Base-by-base conservation (phyloP, 176 grass and related monocot genomes). In the Melocanna baccifera region DNA sequence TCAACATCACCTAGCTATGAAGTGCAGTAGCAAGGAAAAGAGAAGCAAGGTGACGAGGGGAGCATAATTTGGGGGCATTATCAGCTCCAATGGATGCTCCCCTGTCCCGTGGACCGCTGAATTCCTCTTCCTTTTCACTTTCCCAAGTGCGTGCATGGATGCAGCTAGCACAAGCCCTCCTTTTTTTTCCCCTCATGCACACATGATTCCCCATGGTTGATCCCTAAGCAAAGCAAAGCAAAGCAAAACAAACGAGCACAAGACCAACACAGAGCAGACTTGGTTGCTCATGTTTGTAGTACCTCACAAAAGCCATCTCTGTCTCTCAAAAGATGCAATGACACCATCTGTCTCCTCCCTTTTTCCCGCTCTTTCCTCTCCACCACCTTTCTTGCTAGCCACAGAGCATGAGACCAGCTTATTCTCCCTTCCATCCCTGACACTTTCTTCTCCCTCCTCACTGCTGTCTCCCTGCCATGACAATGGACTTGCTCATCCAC, bases 401-500 rank as follows among this genome's bases (percentile, higher is more conserved):
- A 55, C 73, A 47, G 23, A 37, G 46, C 78, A 68, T 42, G 19
- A 41, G 55, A 56, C 45, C 75, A 69, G 51, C 69, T 55, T 63
- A 58, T 61, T 67, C 41, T 69, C 48, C 10, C 30, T 13, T 0
- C 16, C 37, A 12, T 12, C 79, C 16, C 28, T 64, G 58, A 20
- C 48, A 23, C 4, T 69, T 32, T 26, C 23, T 25, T 18, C 58
- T 87, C 50, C 62, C 52, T 29, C 15, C 3, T 64, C 80, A 61
- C 7, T 71, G 30, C 7, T 71, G 30, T 81, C 76, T 53, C 2
- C 51, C 67, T 86, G 41, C 84, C 74, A 77, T 82, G 75, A 5
- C 78, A 58, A 97, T 92, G 92, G 76, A 90, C 79, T 80, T 63
- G 58, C 77, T 78, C 63, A 52, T 5, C 25, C 58, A 93, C 50